Evolutionary conservation across 2,329 filamentous ascomycete species (phyloP).

Genomic region (Colletotrichum neosansevieriae): DNA sequence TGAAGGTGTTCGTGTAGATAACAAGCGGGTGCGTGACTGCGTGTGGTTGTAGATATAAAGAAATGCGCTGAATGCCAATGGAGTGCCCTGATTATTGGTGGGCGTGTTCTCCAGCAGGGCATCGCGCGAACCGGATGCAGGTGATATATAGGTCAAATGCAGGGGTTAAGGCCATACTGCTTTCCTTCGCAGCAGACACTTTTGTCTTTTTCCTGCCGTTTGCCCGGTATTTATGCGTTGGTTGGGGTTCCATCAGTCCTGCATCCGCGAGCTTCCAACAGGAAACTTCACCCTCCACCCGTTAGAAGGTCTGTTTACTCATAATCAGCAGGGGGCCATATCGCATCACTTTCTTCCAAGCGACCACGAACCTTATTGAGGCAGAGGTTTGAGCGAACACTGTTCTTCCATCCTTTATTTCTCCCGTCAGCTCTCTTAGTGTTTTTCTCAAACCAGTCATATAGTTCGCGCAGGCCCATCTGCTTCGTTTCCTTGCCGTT

Average conservation of each 20-base stretch:
- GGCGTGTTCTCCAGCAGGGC: neutral
- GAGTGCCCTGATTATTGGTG: too few species aligned
- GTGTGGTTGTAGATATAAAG: too few species aligned
- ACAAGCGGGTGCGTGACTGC: too few species aligned
- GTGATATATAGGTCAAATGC: neutral
- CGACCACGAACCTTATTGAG: neutral
- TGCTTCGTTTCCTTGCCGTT: neutral
- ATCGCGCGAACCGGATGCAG: neutral
- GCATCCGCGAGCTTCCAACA: neutral
- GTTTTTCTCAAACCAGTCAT: conserved; percentile 1
- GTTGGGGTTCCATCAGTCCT: neutral
- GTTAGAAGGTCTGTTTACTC: neutral
- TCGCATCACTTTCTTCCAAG: neutral
- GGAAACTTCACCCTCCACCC: neutral
- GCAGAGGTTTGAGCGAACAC: neutral
- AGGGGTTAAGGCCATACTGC: neutral
- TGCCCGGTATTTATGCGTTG: neutral
- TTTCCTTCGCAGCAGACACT: neutral
- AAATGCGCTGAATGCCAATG: too few species aligned
- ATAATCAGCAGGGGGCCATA: neutral
- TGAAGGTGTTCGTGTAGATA: too few species aligned
- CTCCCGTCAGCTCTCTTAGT: neutral
- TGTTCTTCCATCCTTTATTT: conserved; percentile 11
- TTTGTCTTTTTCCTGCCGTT: neutral
- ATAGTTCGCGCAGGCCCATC: neutral